These are phyloP conservation scores for Pythium angustatum DNA, from an alignment of 352 stramenopile species.

Conservation along the genomic window DNA sequence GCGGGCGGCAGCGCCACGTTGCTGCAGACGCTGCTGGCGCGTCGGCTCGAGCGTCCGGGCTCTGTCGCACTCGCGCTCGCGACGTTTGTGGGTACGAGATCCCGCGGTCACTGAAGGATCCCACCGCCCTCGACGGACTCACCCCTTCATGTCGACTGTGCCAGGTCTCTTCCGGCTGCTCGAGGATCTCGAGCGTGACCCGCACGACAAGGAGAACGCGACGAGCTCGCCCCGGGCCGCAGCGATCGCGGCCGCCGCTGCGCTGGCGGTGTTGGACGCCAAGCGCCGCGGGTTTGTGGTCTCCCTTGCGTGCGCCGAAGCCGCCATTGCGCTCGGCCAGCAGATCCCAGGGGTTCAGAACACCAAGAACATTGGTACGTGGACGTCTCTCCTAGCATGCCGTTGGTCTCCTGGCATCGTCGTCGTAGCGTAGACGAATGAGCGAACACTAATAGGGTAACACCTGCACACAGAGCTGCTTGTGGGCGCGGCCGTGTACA, in stretches of 20 bases:
- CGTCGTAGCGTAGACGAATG: no score
- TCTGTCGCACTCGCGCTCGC: conserved; percentile 52
- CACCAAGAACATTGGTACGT: conserved; percentile 49
- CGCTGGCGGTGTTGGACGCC: conserved; percentile 45
- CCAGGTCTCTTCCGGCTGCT: conserved; percentile 48
- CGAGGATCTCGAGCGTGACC: conserved; percentile 31
- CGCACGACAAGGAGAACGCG: background rate
- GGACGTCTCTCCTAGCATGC: background rate
- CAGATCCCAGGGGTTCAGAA: conserved; percentile 37
- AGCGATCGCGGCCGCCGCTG: conserved; percentile 34
- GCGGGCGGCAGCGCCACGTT: conserved; percentile 35
- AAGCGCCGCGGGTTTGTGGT: conserved; percentile 51
- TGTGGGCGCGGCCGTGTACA: conserved; percentile 37
- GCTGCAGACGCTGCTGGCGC: conserved; percentile 44
- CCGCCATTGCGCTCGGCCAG: conserved; percentile 38
- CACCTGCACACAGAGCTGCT: no score
- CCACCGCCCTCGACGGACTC: no score
- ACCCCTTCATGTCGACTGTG: background rate
- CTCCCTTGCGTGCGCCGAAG: conserved; percentile 54
- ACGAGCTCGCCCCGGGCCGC: conserved; percentile 40
- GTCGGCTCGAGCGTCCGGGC: conserved; percentile 38
- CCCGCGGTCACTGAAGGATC: background rate
- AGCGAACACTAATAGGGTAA: no score
- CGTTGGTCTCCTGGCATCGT: no score
- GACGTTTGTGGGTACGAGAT: conserved; percentile 47